Conservation (phyloP, 495 filamentous ascomycete species). For the Penicillium dipodomyicola region DNA sequence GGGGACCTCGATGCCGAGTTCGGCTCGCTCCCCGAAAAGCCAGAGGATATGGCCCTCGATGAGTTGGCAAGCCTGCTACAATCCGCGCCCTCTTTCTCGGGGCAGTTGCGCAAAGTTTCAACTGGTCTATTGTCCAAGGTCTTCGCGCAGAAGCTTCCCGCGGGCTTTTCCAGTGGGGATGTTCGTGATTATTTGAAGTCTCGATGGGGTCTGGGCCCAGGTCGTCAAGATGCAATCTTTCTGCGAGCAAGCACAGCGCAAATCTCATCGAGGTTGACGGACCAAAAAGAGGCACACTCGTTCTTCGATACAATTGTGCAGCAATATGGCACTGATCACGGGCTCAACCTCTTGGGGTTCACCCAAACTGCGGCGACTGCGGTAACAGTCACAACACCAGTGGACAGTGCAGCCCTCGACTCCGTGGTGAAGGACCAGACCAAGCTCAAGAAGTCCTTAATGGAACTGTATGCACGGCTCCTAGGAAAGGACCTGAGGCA, state of each 20-base stretch:
- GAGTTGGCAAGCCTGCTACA: conserved; percentile 6
- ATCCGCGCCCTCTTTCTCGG: neutral
- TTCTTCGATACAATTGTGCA: neutral
- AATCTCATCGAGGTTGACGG: neutral
- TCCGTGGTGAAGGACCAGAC: no score
- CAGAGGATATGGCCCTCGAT: conserved; percentile 9
- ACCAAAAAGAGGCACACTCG: neutral
- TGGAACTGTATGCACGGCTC: no score
- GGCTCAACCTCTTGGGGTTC: neutral
- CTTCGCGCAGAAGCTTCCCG: conserved; percentile 1
- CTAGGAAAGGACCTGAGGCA: no score
- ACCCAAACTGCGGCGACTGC: no score
- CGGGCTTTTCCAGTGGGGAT: neutral
- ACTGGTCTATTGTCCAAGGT: neutral
- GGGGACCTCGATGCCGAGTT: conserved; percentile 21
- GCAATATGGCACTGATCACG: conserved; percentile 1
- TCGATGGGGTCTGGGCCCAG: conserved; percentile 10
- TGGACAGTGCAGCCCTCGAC: no score
- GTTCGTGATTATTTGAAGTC: neutral
- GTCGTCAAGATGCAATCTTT: conserved; percentile 12
- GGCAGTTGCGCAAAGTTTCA: conserved; percentile 7
- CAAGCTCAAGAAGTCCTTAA: no score
- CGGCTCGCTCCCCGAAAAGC: conserved; percentile 14
- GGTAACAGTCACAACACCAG: no score
- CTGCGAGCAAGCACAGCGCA: conserved; percentile 2